Evolutionary conservation across 129 eudicot species (phyloP), one percentile per base, ranked within the genome.

Genomic region (Smallanthus sonchifolius): DNA sequence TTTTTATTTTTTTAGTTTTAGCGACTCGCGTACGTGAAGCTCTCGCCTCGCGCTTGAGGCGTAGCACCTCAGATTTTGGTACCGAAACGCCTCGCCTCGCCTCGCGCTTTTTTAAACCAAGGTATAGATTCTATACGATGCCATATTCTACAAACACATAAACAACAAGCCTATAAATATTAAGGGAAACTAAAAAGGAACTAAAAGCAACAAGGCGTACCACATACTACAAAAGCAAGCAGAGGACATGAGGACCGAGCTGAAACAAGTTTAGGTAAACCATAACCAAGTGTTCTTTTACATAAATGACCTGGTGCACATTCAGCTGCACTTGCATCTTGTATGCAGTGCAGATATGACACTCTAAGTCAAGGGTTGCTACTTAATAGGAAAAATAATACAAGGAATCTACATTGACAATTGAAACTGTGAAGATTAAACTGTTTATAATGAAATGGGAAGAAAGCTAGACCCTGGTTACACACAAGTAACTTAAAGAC

Each of bases 401-500:
- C 43, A 14, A 5, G 11, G 10, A 59, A 61, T 61, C 9, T 34
- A 61, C 20, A 61, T n/a, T 6, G 3, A 35, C 19, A 34, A 14
- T 2, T 61, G 67, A 32, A 61, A 61, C n/a, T 30, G 15, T 57
- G 65, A 57, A 28, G 65, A 57, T 24, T 4, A 57, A 57, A 10
- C 30, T 28, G 38, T 57, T 28, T 57, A 57, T 57, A 57, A 57
- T 57, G 15, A 38, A 20, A 57, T 9, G 37, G 38, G 65, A 24
- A 57, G 64, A 57, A 57, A 57, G 38, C 65, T 24, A 30, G 37
- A 20, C 67, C 19, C 55, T 67, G 62, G 63, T 74, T 62, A 67
- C 43, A 39, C 55, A 75, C 40, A 65, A 63, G 30, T 48, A 67
- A 67, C 78, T 38, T 35, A 76, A 19, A 57, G 69, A 43, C 30